phyloP scores from a whole-genome alignment of 1,284 basidiomycete species.

The Exobasidium rhododendri region DNA sequence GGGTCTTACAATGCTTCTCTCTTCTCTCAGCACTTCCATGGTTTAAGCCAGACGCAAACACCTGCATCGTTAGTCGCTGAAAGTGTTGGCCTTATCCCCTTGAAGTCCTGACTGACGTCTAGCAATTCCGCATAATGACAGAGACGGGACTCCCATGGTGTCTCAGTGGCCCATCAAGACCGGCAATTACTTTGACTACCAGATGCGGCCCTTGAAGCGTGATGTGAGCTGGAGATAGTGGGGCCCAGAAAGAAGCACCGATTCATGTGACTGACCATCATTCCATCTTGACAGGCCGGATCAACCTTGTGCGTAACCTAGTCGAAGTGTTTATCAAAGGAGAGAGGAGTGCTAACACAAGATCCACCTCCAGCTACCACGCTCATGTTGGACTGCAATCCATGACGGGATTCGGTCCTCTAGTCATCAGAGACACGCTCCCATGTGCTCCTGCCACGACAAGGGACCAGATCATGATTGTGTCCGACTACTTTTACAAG shows the following conservation, averaged over 20 bases:
- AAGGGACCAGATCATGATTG: slow-evolving; percentile 24
- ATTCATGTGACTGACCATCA: too few relatives aligned
- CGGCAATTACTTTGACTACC: slow-evolving; percentile 31
- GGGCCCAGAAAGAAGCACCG: too few relatives aligned
- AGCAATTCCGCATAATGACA: too few relatives aligned
- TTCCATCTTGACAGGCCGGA: too few relatives aligned
- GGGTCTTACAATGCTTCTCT: neutral
- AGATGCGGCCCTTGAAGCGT: slow-evolving; percentile 21
- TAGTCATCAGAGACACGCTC: slow-evolving; percentile 33
- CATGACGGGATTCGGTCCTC: slow-evolving; percentile 33
- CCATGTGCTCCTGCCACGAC: slow-evolving; percentile 25
- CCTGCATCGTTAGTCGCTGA: too few relatives aligned
- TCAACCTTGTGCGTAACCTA: too few relatives aligned
- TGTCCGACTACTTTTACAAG: slow-evolving; percentile 33
- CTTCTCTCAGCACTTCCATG: slow-evolving; percentile 34
- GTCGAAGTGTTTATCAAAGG: too few relatives aligned
- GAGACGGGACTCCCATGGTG: slow-evolving; percentile 39
- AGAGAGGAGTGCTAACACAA: too few relatives aligned
- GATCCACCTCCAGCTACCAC: slow-evolving; percentile 40
- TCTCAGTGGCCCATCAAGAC: slow-evolving; percentile 39
- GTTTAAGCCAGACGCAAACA: slow-evolving; percentile 29
- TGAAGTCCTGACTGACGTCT: too few relatives aligned
- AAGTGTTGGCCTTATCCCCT: too few relatives aligned
- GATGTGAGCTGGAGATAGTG: slow-evolving; percentile 14
- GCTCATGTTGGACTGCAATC: slow-evolving; percentile 38